Conservation (phyloP, 164 flowering plant genomes). For the Macadamia tetraphylla region DNA sequence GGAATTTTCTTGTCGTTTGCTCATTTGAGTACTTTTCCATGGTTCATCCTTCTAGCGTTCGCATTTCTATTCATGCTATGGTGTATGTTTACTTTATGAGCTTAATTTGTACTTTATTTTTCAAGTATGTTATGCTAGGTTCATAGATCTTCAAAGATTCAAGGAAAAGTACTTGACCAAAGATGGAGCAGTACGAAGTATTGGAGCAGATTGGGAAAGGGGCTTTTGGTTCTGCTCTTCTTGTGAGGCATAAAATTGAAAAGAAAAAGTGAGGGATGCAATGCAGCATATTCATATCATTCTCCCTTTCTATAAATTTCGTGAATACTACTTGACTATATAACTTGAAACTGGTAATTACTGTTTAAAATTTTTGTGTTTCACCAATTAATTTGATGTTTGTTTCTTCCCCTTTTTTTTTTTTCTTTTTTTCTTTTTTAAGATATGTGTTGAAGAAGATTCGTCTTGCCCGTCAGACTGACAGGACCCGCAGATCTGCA, state of each 20-base stretch:
- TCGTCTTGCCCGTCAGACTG: conserved; percentile 98
- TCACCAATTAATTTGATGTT: neutral
- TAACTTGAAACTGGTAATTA: neutral
- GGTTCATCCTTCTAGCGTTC: too few species aligned
- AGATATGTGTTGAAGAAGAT: conserved; percentile 98
- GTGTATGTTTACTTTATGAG: neutral
- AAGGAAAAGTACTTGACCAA: neutral
- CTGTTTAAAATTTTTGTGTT: neutral
- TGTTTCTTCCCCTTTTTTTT: neutral
- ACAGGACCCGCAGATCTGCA: conserved; percentile 89
- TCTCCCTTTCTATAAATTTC: neutral
- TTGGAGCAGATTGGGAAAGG: conserved; percentile 97
- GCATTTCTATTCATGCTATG: neutral
- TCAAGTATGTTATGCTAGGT: neutral
- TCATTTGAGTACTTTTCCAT: too few species aligned
- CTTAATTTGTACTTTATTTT: neutral
- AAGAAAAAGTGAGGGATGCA: conserved; percentile 68
- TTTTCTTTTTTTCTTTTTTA: conserved; percentile 8
- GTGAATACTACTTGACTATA: neutral
- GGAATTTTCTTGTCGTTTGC: neutral
- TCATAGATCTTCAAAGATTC: neutral
- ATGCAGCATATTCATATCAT: neutral
- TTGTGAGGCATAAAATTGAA: conserved; percentile 86
- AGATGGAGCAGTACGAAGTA: conserved; percentile 91
- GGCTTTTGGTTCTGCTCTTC: conserved; percentile 97